Base-by-base conservation (phyloP, 2,329 filamentous ascomycete species). In the Bipolaris zeicola region DNA sequence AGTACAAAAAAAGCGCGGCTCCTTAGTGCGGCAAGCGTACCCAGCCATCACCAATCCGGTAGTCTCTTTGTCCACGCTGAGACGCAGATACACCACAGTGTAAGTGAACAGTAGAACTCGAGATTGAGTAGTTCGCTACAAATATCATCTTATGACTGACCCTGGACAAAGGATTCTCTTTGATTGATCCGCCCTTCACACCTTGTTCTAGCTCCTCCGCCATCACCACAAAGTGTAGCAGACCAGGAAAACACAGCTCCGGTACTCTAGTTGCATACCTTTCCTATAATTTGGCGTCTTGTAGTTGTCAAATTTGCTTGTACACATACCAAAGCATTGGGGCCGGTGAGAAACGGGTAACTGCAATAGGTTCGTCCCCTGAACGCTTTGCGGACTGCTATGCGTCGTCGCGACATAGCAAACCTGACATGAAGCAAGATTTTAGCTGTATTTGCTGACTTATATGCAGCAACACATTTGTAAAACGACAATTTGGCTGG, bases 41-140 rank as follows among this genome's bases (percentile, higher is more conserved):
- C 62, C 69, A 65, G 60, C 66, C 64, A 67, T 64, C 61, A 74
- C 73, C 67, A 62, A 75, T 75, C 70, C 73, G 71, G 72, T 63
- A 60, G 64, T 62, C 65, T 71, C 73, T 75, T 77, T 77, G 74
- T 77, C 74, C 73, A 72, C 72, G 67, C 71, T 75, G 69, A 75
- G 73, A 62, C 69, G 62, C 63, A 66, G 57, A 61, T 68, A 62
- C 64, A 62, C 67, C 69, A 64, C 61, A 67, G 50, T 65, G 62
- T 71, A 72, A 64, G 69, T 74, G 69, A 74, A 69, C 68, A 72
- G 66, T 70, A 52, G 58, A 64, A 61, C 61, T 74, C 63, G 67
- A 74, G 64, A 56, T 58, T 66, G 59, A 61, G 60, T 61, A 64
- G 58, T 70, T 70, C 66, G 71, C 66, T 77, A 76, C 74, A 76